Evolutionary conservation across 371 early-diverging fungal species (phyloP).

Genomic region (Rhizopus microsporus): DNA sequence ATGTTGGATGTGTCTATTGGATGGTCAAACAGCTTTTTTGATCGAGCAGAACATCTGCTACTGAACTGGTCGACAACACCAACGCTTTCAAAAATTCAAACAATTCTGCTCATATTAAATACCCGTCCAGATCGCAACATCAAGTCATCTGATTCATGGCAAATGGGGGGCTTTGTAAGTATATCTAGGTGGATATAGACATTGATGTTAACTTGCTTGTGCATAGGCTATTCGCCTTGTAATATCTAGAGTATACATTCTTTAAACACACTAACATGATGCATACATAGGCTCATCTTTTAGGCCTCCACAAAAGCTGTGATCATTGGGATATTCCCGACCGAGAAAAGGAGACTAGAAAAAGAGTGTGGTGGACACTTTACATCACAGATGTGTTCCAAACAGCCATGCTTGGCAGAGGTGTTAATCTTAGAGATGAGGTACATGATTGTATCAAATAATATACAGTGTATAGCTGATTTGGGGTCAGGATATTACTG

Average conservation of each 20-base stretch:
- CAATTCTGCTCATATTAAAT: constrained; percentile 39
- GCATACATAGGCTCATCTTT: constrained; percentile 25
- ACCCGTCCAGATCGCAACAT: constrained; percentile 37
- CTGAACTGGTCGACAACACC: constrained; percentile 19
- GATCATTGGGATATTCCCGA: constrained; percentile 41
- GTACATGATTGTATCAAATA: constrained; percentile 11
- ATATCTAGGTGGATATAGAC: neutral
- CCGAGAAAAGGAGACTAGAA: constrained; percentile 39
- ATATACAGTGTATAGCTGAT: neutral
- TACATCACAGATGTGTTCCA: constrained; percentile 45
- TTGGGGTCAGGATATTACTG: constrained; percentile 31
- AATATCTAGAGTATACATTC: neutral
- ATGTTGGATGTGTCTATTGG: constrained; percentile 44
- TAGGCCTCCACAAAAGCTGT: constrained; percentile 41
- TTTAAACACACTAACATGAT: neutral
- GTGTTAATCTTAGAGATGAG: constrained; percentile 41
- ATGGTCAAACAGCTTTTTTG: constrained; percentile 46
- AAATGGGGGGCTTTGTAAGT: constrained; percentile 38
- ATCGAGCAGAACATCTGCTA: constrained; percentile 35
- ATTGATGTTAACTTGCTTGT: neutral
- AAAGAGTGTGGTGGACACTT: constrained; percentile 45
- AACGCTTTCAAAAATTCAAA: constrained; percentile 39
- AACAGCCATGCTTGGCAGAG: constrained; percentile 37
- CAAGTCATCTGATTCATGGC: constrained; percentile 43
- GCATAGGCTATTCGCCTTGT: constrained; percentile 13